Base-by-base conservation (phyloP, 768 basidiomycete genomes). In the Paxillus rubicundulus region DNA sequence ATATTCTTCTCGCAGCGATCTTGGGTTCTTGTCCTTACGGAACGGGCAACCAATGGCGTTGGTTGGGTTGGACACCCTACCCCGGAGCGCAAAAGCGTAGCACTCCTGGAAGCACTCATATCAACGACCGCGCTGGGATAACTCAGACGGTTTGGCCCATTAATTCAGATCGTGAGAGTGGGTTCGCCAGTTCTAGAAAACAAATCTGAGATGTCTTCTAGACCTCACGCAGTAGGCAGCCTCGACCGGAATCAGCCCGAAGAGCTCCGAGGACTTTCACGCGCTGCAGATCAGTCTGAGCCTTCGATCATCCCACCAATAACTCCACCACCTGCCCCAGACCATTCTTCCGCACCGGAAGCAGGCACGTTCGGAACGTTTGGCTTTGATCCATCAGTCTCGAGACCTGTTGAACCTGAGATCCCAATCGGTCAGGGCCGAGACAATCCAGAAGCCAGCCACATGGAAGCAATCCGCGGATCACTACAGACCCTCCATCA, bases 1-100 rank as follows among this genome's bases (percentile, higher is more conserved):
- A 36, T 64, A 45, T n/a, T 47, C 51, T 36, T 13, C 46, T 8
- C 28, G 34, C 55, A 91, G 91, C 92, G 33, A 92, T 93, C 62
- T 80, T 93, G 68, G 90, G 91, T 92, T 93, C 70, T 92, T 93
- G 63, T 89, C 91, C 73, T 92, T 47, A 92, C 86, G 61, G 92
- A 92, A n/a, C 85, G 90, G 54, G 84, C 87, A 41, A 89, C 92
- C 14, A 82, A 85, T 28, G 91, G 92, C 30, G 85, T 94, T 30
- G 92, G 92, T n/a, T 89, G 89, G 14, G 77, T 94, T 45, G 92
- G 94, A 57, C 85, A 85, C 63, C 89, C 89, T 18, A 64, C 77
- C 17, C 69, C 74, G 14, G 92, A 94, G 67, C 80, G 92, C 51
- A 90, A 82, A 69, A 81, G 92, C 50, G 75, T 94, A 24, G 91